Base-by-base conservation (phyloP, 257 asterid genomes). In the Thymus quinquecostatus region DNA sequence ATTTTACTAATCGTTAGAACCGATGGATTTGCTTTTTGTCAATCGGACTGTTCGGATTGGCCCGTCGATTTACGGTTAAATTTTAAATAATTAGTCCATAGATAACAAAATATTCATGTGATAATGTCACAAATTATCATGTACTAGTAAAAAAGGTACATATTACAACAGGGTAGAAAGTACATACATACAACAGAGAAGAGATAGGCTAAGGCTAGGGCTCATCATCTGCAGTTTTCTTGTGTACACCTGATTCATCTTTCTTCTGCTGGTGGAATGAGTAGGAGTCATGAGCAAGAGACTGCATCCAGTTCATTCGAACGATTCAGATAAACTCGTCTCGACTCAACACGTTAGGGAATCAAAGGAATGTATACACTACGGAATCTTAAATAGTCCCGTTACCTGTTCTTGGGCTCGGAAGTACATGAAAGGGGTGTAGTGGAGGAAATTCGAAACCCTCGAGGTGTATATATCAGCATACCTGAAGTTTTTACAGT, bases 401-500 rank as follows among this genome's bases (percentile, higher is more conserved):
- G n/a, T n/a, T 43, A 51, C 96, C 97, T 91, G 97, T 83, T 91
- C 97, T 61, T 84, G 96, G 53, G 97, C 86, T 27, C 86, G 87
- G 78, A 91, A 91, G 75, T 91, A 91, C 97, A 91, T 86, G 84
- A 91, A 91, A 53, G 97, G 97, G 50, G 97, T 91, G 49, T 91
- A 87, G 47, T 82, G 92, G 73, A 91, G 96, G 80, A 91, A 91
- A 80, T 91, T 91, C n/a, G 97, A 91, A 69, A 91, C 97, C 80
- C 96, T 83, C 1, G 97, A 91, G 43, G 97, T 91, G 81, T 91
- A 91, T 50, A 91, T 91, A 85, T 91, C 96, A 56, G 97, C 97
- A 75, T 91, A 91, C 88, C 97, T 91, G 85, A 79, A 70, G 70
- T 28, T 60, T 78, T 14, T 59, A 64, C n/a, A 11, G 2, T 65